Percentiles rank a stretch among this genome's conserved stretches.
phyloP scores from a whole-genome alignment of 2,329 filamentous ascomycete species.

The Pseudogymnoascus sp. region DNA sequence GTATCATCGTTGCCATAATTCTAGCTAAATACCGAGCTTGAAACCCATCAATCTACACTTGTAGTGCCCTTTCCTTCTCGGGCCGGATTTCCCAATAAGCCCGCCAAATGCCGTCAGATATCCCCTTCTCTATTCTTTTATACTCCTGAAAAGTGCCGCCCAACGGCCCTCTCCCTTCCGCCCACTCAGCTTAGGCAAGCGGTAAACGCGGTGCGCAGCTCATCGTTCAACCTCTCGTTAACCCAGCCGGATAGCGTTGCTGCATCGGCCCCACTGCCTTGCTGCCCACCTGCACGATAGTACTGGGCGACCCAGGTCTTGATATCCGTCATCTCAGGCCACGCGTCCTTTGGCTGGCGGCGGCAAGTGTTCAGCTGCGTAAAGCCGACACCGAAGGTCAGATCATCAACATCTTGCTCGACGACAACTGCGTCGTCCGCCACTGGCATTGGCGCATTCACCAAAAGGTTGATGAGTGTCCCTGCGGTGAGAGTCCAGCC shows the following conservation, averaged over 20 bases:
- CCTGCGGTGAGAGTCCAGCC: conserved; percentile 90
- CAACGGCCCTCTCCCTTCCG: neutral
- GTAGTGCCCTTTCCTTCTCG: neutral
- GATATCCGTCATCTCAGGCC: conserved; percentile 74
- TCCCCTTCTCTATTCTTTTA: neutral
- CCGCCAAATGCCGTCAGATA: neutral
- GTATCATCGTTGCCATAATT: conserved; percentile 5
- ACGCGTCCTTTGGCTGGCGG: conserved; percentile 66
- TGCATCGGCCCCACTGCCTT: neutral
- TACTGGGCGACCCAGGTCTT: conserved; percentile 62
- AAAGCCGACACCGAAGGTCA: conserved; percentile 90
- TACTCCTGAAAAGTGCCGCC: neutral
- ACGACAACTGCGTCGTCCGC: conserved; percentile 68
- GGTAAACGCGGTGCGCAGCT: neutral
- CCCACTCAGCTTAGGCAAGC: neutral
- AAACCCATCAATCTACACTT: conserved; percentile 1
- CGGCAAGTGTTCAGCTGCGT: conserved; percentile 89
- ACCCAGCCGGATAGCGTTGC: neutral
- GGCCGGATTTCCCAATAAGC: conserved; percentile 1
- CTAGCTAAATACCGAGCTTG: neutral
- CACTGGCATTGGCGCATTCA: conserved; percentile 69
- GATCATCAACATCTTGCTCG: conserved; percentile 89
- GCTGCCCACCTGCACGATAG: conserved; percentile 8
- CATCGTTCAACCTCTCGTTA: conserved; percentile 1
- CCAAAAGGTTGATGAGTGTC: conserved; percentile 77